Base-by-base conservation (phyloP, 768 basidiomycete species). In the Rhodocollybia butyracea region DNA sequence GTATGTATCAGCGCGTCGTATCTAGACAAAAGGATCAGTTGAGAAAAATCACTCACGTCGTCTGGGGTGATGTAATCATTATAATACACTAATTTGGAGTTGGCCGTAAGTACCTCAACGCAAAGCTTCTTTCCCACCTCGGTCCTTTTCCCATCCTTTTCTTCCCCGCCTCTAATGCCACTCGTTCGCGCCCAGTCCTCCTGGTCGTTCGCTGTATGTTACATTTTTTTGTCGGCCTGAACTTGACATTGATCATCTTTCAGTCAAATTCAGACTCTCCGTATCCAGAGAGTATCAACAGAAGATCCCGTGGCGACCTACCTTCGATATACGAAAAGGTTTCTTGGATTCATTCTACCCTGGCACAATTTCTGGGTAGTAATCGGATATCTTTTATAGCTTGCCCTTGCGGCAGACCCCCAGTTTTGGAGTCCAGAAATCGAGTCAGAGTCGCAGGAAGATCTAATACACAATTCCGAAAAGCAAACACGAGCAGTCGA, bases 341-440 rank as follows among this genome's bases (percentile, higher is more conserved):
- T 22, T 3, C 26, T 22, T 29, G 19, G 13, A 30, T 47, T 38
- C 46, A 11, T 29, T 29, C 46, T 27, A 42, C 54, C 51, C 26
- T 46, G 21, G n/a, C 43, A 11, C 7, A 17, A 5, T 10, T 41
- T 29, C 39, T 30, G 17, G 3, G 17, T 2, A 19, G n/a, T 12
- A 41, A 41, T n/a, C 19, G 10, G 12, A 54, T 24, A 3, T 4
- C 30, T 45, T 21, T 41, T 29, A 0, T 38, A 76, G 85, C 84
- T 79, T 61, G 72, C 78, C 2, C 71, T 85, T 40, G 70, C 78
- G 0, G 71, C 77, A 10, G 81, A 86, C 61, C 84, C 84, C 1
- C 71, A 72, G 22, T 70, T 76, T 41, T 86, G 85, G 85, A 78
- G 81, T 10, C 73, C 76, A n/a, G 69, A 78, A 32, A 73, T 72